Evolutionary conservation across 306 rosid species (phyloP), one percentile per base, ranked within the genome.

Genomic region (Lithocarpus polystachyus): DNA sequence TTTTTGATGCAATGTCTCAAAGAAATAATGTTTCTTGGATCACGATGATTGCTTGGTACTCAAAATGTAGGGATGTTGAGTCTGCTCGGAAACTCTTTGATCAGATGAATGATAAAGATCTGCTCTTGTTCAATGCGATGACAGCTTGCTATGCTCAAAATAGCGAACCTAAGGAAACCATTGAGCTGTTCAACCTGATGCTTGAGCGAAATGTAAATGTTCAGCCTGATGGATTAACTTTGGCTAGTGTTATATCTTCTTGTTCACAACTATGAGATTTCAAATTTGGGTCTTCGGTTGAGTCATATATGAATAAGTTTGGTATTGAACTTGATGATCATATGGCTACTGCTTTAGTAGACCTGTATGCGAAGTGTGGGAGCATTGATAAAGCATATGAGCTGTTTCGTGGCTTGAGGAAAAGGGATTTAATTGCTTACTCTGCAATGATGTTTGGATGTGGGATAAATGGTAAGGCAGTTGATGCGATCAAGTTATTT

Each of bases 401-500:
- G 75, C 86, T 89, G 76, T 93, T 91, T 74, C 74, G 77, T 33
- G 77, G 83, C 54, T 82, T 91, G 76, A 73, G 82, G 85, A 81
- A 81, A 78, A 88, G 71, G 85, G 97, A 93, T 77, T 71, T 93
- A 68, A 86, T 93, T 73, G 87, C 98, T 59, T 91, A 91, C 82
- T 93, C 97, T 57, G 94, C 94, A 17, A 86, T 93, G 94, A 93
- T 93, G 48, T 83, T 87, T 31, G 98, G 98, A 28, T 89, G 87
- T 73, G 98, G 94, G 51, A 82, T 93, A 70, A 93, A 93, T 73
- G 90, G 93, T 65, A 86, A 83, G 74, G 82, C 84, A 19, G 77
- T 56, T 9, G 90, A 93, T 24, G 89, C 94, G 53, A 82, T 82
- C 72, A 71, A 77, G 78, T 82, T 88, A 81, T 89, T 87, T 78